Evolutionary conservation across 192 early-diverging fungal species (phyloP), one percentile per base, ranked within the genome.

Genomic region (Backusella liffmaniae): DNA sequence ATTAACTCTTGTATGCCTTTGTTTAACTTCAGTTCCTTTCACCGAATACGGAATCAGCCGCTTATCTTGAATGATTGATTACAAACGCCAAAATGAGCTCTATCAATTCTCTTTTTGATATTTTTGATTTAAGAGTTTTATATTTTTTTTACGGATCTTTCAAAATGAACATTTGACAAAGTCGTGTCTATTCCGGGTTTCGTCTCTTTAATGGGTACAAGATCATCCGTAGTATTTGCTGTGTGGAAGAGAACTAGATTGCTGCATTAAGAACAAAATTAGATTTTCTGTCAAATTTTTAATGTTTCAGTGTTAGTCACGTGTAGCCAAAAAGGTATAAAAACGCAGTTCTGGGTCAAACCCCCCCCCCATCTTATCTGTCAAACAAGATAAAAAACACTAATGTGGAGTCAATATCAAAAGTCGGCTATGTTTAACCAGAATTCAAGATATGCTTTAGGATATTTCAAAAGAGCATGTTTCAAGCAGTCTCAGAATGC

Each of bases 361-460:
- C 1, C 0, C 26, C 26, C 26, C 32, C 2, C 32, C 32, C 32
- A 29, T 10, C 56, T 62, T 62, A 12, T 62, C 26, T 62, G 26
- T 62, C 56, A 62, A 62, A 62, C 23, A 59, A 59, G 26, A 9
- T 2, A 59, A 59, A 56, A 59, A n/a, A 49, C 3, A 62, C 12
- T 29, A 62, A 62, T 29, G 56, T 62, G 56, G 56, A 62, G 23
- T 62, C 56, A 62, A 29, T 62, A 62, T n/a, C 56, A 62, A 62
- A 62, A 26, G 23, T 26, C 23, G 21, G 6, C 12, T 12, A 29
- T 62, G 23, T 29, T 62, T 12, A 62, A 13, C 9, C 56, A 62
- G 26, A 23, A 29, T 62, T 62, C 56, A 29, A 62, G 10, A 62
- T 62, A 29, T 62, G 9, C 23, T 62, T 62, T 62, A 62, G 23